phyloP scores from a whole-genome alignment of 495 filamentous ascomycete species.

The Cercophora samala region DNA sequence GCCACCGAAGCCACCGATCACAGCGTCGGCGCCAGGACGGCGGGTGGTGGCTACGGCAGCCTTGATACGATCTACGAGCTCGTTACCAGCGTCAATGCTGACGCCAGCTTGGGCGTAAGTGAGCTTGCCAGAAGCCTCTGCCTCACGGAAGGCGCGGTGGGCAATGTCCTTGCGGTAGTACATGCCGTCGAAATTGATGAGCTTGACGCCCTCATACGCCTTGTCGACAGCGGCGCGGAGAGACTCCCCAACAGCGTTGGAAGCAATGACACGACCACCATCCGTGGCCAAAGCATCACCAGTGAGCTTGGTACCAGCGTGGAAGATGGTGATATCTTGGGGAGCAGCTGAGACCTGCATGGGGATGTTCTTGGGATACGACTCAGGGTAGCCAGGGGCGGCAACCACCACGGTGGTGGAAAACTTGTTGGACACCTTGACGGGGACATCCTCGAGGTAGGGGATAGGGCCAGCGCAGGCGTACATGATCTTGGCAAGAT shows the following conservation, averaged over 20 bases:
- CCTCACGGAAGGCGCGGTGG: constrained; percentile 58
- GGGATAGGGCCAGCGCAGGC: constrained; percentile 74
- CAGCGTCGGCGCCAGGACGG: constrained; percentile 79
- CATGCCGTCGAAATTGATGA: constrained; percentile 85
- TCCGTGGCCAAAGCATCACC: constrained; percentile 64
- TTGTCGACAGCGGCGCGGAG: constrained; percentile 77
- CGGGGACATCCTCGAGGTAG: constrained; percentile 64
- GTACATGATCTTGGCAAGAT: constrained; percentile 86
- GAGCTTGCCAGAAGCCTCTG: constrained; percentile 51
- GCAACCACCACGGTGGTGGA: constrained; percentile 91
- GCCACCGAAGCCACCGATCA: constrained; percentile 94
- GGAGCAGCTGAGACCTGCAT: constrained; percentile 54
- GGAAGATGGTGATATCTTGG: constrained; percentile 71
- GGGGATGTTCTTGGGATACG: constrained; percentile 75
- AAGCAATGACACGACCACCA: constrained; percentile 89
- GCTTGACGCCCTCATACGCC: constrained; percentile 75
- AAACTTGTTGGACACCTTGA: constrained; percentile 65
- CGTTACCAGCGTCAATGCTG: constrained; percentile 86
- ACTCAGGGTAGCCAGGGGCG: constrained; percentile 89
- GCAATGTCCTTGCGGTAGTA: constrained; percentile 93
- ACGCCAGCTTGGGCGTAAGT: constrained; percentile 94
- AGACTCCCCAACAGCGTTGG: constrained; percentile 69
- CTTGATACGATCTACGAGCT: constrained; percentile 87
- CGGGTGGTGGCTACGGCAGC: constrained; percentile 71
- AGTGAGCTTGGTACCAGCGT: constrained; percentile 76